Conservation (phyloP, 1,284 basidiomycete species). For the Tetrapyrgos nigripes region DNA sequence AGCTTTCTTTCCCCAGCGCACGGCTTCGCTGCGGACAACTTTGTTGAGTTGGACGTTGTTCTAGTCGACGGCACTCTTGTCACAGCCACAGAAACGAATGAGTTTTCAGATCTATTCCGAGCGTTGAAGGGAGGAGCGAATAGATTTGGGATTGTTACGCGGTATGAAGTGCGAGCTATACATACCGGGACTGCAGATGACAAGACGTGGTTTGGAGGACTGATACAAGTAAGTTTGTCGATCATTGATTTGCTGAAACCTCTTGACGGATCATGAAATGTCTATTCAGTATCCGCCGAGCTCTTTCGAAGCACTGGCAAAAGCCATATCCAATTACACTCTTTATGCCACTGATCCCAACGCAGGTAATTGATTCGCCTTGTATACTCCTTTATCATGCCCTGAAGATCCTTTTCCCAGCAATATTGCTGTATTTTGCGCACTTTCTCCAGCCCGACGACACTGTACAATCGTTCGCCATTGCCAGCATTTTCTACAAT, state of each 20-base stretch:
- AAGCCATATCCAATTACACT: conserved; percentile 42
- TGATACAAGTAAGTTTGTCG: conserved; percentile 36
- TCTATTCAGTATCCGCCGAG: conserved; percentile 25
- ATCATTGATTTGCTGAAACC: too few relatives aligned
- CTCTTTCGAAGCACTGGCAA: conserved; percentile 38
- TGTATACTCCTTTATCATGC: too few relatives aligned
- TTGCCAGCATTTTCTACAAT: conserved; percentile 37
- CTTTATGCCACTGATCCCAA: conserved; percentile 42
- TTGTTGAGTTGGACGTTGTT: conserved; percentile 43
- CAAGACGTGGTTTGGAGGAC: conserved; percentile 43
- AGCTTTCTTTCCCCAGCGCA: conserved; percentile 42
- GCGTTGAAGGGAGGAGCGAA: conserved; percentile 48
- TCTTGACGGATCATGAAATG: neutral
- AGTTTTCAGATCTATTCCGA: conserved; percentile 44
- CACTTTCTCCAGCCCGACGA: conserved; percentile 16
- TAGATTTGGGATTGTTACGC: conserved; percentile 48
- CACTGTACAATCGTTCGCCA: conserved; percentile 16
- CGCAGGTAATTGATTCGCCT: too few relatives aligned
- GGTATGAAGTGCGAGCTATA: conserved; percentile 41
- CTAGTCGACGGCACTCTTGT: conserved; percentile 42
- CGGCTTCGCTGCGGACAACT: conserved; percentile 42
- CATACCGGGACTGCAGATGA: conserved; percentile 40
- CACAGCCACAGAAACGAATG: conserved; percentile 42
- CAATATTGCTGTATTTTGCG: conserved; percentile 31
- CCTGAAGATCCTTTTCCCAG: conserved; percentile 21